Conservation (phyloP, 345 rosid genomes). For the Ceriops decandra region DNA sequence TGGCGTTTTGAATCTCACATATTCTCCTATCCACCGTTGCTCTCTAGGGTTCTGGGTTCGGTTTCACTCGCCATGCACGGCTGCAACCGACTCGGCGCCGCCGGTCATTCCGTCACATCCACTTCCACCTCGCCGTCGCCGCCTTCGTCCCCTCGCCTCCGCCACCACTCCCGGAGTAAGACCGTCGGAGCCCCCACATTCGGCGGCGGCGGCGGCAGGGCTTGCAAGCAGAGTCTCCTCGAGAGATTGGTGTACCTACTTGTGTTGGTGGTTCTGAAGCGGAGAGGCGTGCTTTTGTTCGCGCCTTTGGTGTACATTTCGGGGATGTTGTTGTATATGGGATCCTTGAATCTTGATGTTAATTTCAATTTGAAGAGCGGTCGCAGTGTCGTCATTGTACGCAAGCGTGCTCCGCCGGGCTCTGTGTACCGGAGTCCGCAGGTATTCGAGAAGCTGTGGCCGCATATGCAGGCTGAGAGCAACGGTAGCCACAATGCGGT, state of each 20-base stretch:
- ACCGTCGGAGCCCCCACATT: not conserved
- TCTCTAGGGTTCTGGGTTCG: no score
- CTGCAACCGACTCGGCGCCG: slow-evolving; percentile 71
- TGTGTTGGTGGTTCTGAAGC: slow-evolving; percentile 59
- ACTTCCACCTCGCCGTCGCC: slow-evolving; percentile 46
- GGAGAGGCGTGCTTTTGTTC: slow-evolving; percentile 69
- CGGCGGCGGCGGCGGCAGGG: slow-evolving; percentile 15
- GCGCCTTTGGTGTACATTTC: slow-evolving; percentile 84
- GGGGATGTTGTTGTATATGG: slow-evolving; percentile 87
- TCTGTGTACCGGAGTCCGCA: slow-evolving; percentile 86
- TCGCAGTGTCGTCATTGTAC: slow-evolving; percentile 42
- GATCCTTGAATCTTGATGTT: slow-evolving; percentile 72
- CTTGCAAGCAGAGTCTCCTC: slow-evolving; percentile 39
- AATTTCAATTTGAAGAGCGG: slow-evolving; percentile 46
- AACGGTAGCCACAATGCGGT: slow-evolving; percentile 65
- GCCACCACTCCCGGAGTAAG: slow-evolving; percentile 54
- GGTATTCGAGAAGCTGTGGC: slow-evolving; percentile 79
- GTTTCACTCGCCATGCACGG: slow-evolving; percentile 52
- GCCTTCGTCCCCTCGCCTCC: slow-evolving; percentile 80
- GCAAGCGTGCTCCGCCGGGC: slow-evolving; percentile 59
- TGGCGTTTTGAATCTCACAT: no score
- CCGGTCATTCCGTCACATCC: slow-evolving; percentile 34
- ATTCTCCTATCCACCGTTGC: no score
- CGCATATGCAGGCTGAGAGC: slow-evolving; percentile 65
- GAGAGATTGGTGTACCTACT: slow-evolving; percentile 53